phyloP scores from a whole-genome alignment of 106 monocot species.

The Dendrobium officinale region DNA sequence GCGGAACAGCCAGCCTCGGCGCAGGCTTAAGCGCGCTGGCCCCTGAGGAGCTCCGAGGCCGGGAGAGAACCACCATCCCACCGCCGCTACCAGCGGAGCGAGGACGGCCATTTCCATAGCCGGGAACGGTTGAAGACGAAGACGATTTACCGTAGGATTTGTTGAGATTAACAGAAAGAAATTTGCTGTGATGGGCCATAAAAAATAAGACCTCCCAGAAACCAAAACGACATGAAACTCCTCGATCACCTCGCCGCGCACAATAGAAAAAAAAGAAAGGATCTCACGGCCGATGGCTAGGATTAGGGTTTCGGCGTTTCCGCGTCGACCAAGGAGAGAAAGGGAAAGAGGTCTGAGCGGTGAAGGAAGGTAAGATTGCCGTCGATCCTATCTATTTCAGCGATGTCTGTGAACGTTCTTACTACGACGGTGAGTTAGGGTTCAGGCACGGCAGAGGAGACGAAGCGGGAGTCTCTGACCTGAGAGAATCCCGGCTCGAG shows the following conservation, averaged over 20 bases:
- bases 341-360: not conserved
- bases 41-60: slow-evolving; percentile 39
- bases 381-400: not conserved
- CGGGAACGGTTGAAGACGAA: not conserved
- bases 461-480: not conserved
- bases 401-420: not conserved
- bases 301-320: not conserved
- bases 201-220: not conserved
- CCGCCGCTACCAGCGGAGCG: slow-evolving; percentile 24
- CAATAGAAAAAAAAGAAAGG: not conserved
- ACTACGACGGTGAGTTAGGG: not conserved
- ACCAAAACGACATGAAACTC: not conserved
- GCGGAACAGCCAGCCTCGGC: slow-evolving; percentile 65
- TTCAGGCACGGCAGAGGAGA: not conserved
- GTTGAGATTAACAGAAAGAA: slow-evolving; percentile 87
- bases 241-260: not conserved
- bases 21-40: slow-evolving; percentile 22
- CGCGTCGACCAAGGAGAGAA: not conserved
- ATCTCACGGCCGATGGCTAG: not conserved
- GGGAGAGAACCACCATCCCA: slow-evolving; percentile 73
- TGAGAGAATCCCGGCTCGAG: slow-evolving; percentile 1
- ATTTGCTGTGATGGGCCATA: slow-evolving; percentile 84
- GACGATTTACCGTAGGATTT: slow-evolving; percentile 63
- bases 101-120: slow-evolving; percentile 9
- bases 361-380: not conserved